Conservation (phyloP, 345 rosid genomes). For the Atalantia buxifolia region DNA sequence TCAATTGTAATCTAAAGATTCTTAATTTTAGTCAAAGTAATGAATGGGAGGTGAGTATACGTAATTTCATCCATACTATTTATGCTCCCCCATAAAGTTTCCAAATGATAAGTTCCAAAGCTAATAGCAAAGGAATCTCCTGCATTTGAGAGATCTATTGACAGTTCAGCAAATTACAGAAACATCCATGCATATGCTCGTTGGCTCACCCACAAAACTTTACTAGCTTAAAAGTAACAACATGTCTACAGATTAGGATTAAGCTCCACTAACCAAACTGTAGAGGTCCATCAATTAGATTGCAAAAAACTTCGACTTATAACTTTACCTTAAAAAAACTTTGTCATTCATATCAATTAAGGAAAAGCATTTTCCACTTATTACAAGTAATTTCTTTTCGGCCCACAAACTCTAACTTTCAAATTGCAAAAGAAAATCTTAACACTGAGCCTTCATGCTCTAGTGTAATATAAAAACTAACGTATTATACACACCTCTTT, state of each 20-base stretch:
- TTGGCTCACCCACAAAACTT: no score
- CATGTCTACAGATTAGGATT: neutral
- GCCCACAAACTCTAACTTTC: neutral
- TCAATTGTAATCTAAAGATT: neutral
- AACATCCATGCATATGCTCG: neutral
- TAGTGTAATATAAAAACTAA: neutral
- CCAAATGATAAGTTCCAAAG: neutral
- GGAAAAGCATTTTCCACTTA: neutral
- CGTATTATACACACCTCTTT: slow-evolving; percentile 57
- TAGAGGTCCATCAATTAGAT: neutral
- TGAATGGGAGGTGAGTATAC: neutral
- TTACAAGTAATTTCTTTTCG: no score
- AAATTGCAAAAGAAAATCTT: neutral
- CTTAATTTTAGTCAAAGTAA: neutral
- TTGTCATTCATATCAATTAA: neutral
- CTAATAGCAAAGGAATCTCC: neutral
- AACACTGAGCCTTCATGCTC: neutral
- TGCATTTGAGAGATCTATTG: neutral
- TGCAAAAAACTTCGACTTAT: neutral
- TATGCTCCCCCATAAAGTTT: neutral
- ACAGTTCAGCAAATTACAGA: neutral
- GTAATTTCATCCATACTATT: neutral
- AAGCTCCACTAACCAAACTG: neutral
- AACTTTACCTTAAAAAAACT: neutral
- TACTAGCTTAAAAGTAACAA: neutral